These are phyloP conservation scores for Didymella lethalis DNA, from an alignment of 2,329 filamentous ascomycete species.

Conservation along the genomic window DNA sequence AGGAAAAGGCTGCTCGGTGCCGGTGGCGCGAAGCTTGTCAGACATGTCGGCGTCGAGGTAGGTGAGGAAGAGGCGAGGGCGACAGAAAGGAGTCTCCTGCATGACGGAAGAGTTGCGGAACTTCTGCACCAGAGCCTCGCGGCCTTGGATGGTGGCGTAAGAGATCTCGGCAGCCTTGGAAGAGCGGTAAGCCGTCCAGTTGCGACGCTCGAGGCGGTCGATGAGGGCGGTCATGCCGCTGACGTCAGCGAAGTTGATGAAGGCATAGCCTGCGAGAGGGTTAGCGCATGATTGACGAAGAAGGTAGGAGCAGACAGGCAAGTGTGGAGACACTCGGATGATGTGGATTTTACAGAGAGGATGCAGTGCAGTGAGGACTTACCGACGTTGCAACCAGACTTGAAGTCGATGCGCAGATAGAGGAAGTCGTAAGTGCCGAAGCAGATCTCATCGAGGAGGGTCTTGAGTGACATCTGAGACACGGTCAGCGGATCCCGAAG, in stretches of 20 bases:
- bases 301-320: neutral
- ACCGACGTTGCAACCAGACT: constrained; percentile 69
- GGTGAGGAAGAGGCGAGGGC: constrained; percentile 73
- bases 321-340: neutral
- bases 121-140: constrained; percentile 89
- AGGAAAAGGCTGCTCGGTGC: constrained; percentile 78
- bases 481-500: constrained; percentile 23
- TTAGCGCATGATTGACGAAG: neutral
- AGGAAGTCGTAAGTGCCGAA: constrained; percentile 91
- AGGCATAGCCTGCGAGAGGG: constrained; percentile 72
- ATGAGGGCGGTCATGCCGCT: constrained; percentile 43
- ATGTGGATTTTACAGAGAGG: neutral
- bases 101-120: constrained; percentile 98
- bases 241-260: constrained; percentile 90
- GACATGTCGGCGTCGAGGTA: constrained; percentile 55
- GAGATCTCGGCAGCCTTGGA: constrained; percentile 89
- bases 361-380: neutral
- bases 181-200: constrained; percentile 80
- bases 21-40: constrained; percentile 58
- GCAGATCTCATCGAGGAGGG: constrained; percentile 78
- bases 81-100: constrained; percentile 81
- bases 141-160: constrained; percentile 96
- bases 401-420: constrained; percentile 81
- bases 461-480: constrained; percentile 64
- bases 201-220: constrained; percentile 40